phyloP scores from a whole-genome alignment of 495 filamentous ascomycete genomes.

The Terfezia boudieri region DNA sequence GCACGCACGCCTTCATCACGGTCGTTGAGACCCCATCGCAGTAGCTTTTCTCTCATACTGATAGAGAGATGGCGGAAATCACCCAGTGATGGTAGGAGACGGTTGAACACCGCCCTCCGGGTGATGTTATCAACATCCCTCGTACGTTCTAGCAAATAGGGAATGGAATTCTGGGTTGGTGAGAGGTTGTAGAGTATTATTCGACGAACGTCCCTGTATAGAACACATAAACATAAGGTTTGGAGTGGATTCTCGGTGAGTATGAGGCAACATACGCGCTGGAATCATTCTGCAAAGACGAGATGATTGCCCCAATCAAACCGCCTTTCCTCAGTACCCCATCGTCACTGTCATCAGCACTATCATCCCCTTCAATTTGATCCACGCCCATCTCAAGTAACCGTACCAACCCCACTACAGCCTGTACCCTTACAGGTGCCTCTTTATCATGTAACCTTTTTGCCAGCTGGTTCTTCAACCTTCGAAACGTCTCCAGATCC shows the following conservation, averaged over 20 bases:
- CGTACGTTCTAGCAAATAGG: constrained; percentile 75
- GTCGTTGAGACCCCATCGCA: constrained; percentile 87
- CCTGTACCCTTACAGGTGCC: constrained; percentile 71
- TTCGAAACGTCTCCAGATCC: constrained; percentile 70
- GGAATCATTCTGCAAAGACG: constrained; percentile 82
- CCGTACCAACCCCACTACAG: constrained; percentile 69
- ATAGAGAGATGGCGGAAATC: constrained; percentile 91
- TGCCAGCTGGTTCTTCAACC: constrained; percentile 48
- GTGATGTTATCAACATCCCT: constrained; percentile 70
- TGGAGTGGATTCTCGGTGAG: not conserved
- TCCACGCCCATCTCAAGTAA: constrained; percentile 52
- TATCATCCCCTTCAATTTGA: constrained; percentile 38
- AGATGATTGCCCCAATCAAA: constrained; percentile 31
- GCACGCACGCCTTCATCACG: constrained; percentile 87
- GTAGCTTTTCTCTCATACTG: constrained; percentile 86
- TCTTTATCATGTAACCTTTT: constrained; percentile 87
- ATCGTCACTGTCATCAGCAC: constrained; percentile 19
- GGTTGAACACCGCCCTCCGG: constrained; percentile 65
- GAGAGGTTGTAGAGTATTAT: constrained; percentile 75
- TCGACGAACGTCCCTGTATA: constrained; percentile 47
- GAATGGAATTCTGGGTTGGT: constrained; percentile 57
- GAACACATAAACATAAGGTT: not conserved
- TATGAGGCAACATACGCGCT: constrained; percentile 30
- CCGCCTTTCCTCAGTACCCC: constrained; percentile 44
- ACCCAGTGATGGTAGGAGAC: constrained; percentile 66